Evolutionary conservation across 805 yeast genomes (phyloP).

Genomic region (Cyberlindnera maclurae): DNA sequence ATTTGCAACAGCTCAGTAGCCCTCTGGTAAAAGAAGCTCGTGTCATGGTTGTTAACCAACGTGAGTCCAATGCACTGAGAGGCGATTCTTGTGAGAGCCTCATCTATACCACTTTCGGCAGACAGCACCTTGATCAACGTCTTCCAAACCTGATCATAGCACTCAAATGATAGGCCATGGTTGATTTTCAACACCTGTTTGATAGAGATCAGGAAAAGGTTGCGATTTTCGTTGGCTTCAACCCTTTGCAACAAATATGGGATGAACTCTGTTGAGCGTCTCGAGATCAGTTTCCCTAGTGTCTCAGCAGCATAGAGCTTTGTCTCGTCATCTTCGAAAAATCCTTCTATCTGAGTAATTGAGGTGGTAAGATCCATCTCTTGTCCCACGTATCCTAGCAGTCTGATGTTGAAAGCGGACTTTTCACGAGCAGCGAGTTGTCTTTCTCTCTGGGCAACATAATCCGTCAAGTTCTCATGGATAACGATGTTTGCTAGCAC

Average conservation of each 20-base stretch:
- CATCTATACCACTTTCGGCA: conserved; percentile 13
- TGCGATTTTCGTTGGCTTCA: conserved; percentile 16
- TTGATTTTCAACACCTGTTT: conserved; percentile 24
- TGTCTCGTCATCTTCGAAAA: conserved; percentile 30
- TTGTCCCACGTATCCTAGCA: conserved; percentile 45
- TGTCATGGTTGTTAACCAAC: conserved; percentile 24
- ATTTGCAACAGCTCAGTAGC: conserved; percentile 17
- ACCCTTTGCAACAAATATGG: conserved; percentile 30
- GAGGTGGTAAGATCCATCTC: conserved; percentile 26
- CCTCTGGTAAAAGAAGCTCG: conserved; percentile 23
- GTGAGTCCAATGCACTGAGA: conserved; percentile 22
- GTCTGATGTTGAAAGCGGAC: conserved; percentile 32
- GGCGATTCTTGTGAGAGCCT: conserved; percentile 18
- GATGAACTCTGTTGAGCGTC: conserved; percentile 32
- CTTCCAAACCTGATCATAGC: conserved; percentile 23
- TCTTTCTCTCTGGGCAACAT: conserved; percentile 13
- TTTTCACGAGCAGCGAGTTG: conserved; percentile 15
- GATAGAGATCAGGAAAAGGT: conserved; percentile 26
- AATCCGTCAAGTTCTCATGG: conserved; percentile 19
- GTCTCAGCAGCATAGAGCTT: conserved; percentile 45
- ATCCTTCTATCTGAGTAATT: conserved; percentile 30
- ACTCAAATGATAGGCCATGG: conserved; percentile 17
- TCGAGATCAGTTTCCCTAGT: conserved; percentile 41
- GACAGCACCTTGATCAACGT: conserved; percentile 14
- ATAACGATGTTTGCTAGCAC: conserved; percentile 20